Evolutionary conservation across 1,284 basidiomycete genomes (phyloP).

Genomic region (Fomitopsis schrenkii): DNA sequence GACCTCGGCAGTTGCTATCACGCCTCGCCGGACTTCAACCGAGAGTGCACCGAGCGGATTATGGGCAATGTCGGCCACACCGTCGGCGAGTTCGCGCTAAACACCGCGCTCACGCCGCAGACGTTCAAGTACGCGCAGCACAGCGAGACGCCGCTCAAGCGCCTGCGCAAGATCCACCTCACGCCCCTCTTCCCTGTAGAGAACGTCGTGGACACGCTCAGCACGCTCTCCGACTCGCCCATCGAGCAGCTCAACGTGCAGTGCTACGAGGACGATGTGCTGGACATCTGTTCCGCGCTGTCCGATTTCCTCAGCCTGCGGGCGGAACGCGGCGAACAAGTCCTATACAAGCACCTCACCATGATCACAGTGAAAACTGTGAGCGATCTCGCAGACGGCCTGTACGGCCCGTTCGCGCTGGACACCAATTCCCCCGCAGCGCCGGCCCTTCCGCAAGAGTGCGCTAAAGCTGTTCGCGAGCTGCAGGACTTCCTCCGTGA

Average conservation of each 20-base stretch:
- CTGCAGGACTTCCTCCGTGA: slow-evolving; percentile 31
- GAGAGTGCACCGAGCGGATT: slow-evolving; percentile 52
- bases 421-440: slow-evolving; percentile 8
- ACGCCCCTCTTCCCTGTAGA: slow-evolving; percentile 59
- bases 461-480: slow-evolving; percentile 25
- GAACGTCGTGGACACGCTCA: slow-evolving; percentile 53
- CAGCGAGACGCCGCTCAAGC: slow-evolving; percentile 43
- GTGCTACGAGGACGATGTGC: slow-evolving; percentile 57
- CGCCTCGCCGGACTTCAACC: slow-evolving; percentile 49
- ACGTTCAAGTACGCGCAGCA: slow-evolving; percentile 38
- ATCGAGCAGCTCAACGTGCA: slow-evolving; percentile 54
- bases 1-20: slow-evolving; percentile 58
- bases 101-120: slow-evolving; percentile 43
- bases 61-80: slow-evolving; percentile 52
- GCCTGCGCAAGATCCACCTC: slow-evolving; percentile 52
- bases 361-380: slow-evolving; percentile 27
- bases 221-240: slow-evolving; percentile 55
- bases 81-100: slow-evolving; percentile 50
- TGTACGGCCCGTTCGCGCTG: slow-evolving; percentile 15
- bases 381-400: slow-evolving; percentile 23
- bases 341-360: slow-evolving; percentile 27
- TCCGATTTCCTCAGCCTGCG: slow-evolving; percentile 52
- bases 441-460: slow-evolving; percentile 18
- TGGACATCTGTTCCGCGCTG: slow-evolving; percentile 51
- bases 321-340: slow-evolving; percentile 38